Evolutionary conservation across 257 asterid genomes (phyloP), one percentile per base, ranked within the genome.

Genomic region (Sherardia arvensis): DNA sequence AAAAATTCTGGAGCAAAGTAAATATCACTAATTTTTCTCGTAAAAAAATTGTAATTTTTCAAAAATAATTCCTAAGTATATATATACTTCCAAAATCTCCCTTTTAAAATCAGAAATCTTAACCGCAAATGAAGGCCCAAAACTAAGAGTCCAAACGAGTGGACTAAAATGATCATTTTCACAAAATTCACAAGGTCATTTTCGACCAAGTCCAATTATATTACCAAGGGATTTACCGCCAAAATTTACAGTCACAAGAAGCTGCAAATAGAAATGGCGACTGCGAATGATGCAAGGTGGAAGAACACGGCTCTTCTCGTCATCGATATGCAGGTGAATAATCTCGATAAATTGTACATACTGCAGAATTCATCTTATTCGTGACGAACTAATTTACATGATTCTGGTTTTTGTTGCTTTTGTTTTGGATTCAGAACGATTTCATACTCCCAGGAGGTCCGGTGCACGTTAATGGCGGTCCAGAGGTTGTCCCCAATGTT

Each of bases 251-350:
- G n/a, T n/a, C n/a, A n/a, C n/a, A n/a, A n/a, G n/a, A n/a, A n/a
- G n/a, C 38, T 1, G 8, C 55, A 22, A 53, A 10, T 54, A n/a
- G 8, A 71, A 80, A 85, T 90, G 96, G 87, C 80, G 51, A 63
- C 66, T 43, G 53, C 21, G 59, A 77, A 82, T 64, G 77, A 79
- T 59, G 29, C 28, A 47, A 80, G 78, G 64, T 85, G 91, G 97
- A 85, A 72, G 45, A 70, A 59, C 72, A 86, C 95, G 28, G 96
- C 96, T 70, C 90, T 87, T 53, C 85, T 91, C 15, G 90, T 91
- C 36, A 83, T 91, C 66, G 98, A 85, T 73, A 87, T 91, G 98
- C 96, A 91, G 96, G 96, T 84, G 9, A 15, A 27, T 11, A 22
- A 4, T 18, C 23, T 2, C 25, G 29, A 53, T 28, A 17, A 56